Conservation (phyloP, 2,329 filamentous ascomycete species). For the Didymosphaeria variabile region DNA sequence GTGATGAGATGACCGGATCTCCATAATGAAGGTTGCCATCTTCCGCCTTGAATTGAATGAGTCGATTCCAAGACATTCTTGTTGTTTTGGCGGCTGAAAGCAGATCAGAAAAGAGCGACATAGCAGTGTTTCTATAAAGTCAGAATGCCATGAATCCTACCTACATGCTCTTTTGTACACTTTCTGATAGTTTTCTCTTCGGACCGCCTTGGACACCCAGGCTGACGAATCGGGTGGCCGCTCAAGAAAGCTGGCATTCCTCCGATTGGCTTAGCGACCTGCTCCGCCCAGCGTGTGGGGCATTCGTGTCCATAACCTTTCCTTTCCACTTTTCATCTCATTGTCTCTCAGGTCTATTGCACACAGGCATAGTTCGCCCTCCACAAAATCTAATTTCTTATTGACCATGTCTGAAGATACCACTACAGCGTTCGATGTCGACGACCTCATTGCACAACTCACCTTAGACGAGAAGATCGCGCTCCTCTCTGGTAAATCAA, state of each 20-base stretch:
- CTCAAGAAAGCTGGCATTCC: not conserved
- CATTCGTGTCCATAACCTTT: too few relatives aligned
- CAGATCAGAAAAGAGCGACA: too few relatives aligned
- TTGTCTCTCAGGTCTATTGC: too few relatives aligned
- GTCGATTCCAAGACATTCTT: constrained; percentile 4
- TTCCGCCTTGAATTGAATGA: constrained; percentile 15
- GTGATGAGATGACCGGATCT: constrained; percentile 8
- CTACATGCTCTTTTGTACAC: not conserved
- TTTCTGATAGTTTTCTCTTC: too few relatives aligned
- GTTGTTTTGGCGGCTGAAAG: too few relatives aligned
- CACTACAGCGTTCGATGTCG: not conserved
- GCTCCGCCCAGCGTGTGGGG: too few relatives aligned
- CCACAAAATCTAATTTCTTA: too few relatives aligned
- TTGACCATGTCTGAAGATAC: too few relatives aligned
- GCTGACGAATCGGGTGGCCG: not conserved
- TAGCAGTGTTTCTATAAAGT: too few relatives aligned
- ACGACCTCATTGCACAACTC: not conserved
- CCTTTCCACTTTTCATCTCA: not conserved
- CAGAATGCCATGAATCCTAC: too few relatives aligned
- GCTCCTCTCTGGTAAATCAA: not conserved
- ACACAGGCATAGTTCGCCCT: too few relatives aligned
- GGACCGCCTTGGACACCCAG: too few relatives aligned
- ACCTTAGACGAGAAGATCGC: not conserved
- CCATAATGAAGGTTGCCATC: constrained; percentile 10
- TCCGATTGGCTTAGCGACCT: not conserved